These are phyloP conservation scores for Poronia punctata DNA, from an alignment of 495 filamentous ascomycete species.

Conservation along the genomic window DNA sequence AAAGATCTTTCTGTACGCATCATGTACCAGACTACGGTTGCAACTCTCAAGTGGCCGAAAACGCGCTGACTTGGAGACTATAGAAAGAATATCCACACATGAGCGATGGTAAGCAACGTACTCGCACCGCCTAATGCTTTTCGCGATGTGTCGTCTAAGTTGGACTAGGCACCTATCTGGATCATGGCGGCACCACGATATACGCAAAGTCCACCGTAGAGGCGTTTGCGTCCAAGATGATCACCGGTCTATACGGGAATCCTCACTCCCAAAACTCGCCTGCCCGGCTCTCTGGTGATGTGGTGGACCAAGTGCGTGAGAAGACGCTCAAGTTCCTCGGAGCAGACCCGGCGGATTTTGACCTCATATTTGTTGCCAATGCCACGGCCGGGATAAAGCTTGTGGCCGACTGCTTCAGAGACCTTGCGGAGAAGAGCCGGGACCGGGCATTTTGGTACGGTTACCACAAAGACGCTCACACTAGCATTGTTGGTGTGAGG, in stretches of 20 bases:
- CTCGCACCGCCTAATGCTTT: neutral
- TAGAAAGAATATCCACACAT: constrained; percentile 43
- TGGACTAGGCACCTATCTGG: constrained; percentile 53
- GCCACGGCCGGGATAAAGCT: constrained; percentile 64
- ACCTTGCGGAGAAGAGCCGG: constrained; percentile 39
- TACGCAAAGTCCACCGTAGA: constrained; percentile 58
- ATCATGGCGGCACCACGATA: constrained; percentile 69
- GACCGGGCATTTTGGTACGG: constrained; percentile 57
- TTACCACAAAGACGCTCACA: constrained; percentile 69
- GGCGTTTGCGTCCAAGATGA: constrained; percentile 51
- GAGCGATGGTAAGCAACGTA: constrained; percentile 31
- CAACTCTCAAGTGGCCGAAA: too few relatives aligned
- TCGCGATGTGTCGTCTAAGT: neutral
- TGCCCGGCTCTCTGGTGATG: constrained; percentile 52
- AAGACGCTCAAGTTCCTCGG: constrained; percentile 55
- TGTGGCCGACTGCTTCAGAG: constrained; percentile 58
- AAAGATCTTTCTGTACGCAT: too few relatives aligned
- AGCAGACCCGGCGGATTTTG: constrained; percentile 56
- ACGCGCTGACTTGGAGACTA: too few relatives aligned
- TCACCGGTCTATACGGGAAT: constrained; percentile 60
- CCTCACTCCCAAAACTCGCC: constrained; percentile 67
- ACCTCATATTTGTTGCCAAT: constrained; percentile 63
- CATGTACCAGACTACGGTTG: too few relatives aligned
- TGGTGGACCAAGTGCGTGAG: constrained; percentile 52
- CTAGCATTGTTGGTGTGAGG: constrained; percentile 63